Conservation (phyloP, 2,329 filamentous ascomycete species). For the Exserohilum rostratum region DNA sequence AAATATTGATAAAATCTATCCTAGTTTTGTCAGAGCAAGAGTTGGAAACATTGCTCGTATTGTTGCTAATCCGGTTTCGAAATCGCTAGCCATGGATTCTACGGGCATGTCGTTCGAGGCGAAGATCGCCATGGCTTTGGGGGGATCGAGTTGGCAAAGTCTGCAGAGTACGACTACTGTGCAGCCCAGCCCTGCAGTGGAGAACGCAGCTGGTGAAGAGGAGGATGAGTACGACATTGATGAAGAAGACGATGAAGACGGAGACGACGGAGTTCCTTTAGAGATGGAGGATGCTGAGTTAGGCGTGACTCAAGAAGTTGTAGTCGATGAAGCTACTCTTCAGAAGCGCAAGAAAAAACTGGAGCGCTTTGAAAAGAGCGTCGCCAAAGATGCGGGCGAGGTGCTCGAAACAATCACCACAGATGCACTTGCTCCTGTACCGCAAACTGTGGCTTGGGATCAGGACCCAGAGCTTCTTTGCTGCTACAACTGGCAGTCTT, state of each 20-base stretch:
- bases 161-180: constrained; percentile 7
- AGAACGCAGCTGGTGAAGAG: neutral
- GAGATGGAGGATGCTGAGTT: neutral
- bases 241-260: neutral
- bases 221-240: neutral
- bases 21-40: neutral
- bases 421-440: constrained; percentile 16
- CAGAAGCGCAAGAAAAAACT: constrained; percentile 25
- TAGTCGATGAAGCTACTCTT: constrained; percentile 5
- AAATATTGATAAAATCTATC: too few relatives aligned
- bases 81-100: constrained; percentile 2
- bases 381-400: constrained; percentile 25
- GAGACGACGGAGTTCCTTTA: neutral
- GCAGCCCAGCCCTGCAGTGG: neutral
- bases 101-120: constrained; percentile 18
- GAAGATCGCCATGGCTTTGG: constrained; percentile 19
- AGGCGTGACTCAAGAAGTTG: neutral
- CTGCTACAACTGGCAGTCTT: constrained; percentile 38
- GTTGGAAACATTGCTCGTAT: neutral
- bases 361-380: constrained; percentile 14
- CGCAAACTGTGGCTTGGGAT: constrained; percentile 29
- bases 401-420: constrained; percentile 21
- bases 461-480: constrained; percentile 35
- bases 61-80: neutral
- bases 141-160: constrained; percentile 20